Evolutionary conservation across 768 basidiomycete genomes (phyloP).

Genomic region (Tylopilus balloui): DNA sequence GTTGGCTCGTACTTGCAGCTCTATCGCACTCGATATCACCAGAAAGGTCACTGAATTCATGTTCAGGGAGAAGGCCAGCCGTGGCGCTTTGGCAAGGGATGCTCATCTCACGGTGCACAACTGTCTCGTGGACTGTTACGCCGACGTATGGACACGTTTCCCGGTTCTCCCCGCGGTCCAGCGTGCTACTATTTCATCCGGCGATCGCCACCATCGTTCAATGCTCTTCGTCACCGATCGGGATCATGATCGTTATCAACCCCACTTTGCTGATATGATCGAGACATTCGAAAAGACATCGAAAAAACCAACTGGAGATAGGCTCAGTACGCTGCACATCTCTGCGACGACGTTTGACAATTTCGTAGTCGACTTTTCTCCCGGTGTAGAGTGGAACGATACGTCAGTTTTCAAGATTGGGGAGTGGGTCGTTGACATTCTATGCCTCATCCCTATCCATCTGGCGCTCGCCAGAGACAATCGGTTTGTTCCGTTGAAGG

Average conservation of each 20-base stretch:
- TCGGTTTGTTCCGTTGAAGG: conserved; percentile 56
- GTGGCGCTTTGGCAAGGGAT: conserved; percentile 16
- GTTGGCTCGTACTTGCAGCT: conserved; percentile 32
- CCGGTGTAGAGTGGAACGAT: conserved; percentile 16
- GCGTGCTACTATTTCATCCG: conserved; percentile 38
- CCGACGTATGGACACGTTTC: conserved; percentile 57
- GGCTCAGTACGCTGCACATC: conserved; percentile 36
- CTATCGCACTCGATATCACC: conserved; percentile 49
- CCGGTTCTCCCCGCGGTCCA: conserved; percentile 52
- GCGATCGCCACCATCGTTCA: conserved; percentile 28
- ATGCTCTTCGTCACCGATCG: conserved; percentile 43
- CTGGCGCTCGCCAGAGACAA: conserved; percentile 58
- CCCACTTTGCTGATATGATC: conserved; percentile 45
- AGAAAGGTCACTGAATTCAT: conserved; percentile 54
- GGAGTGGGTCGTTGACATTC: conserved; percentile 58
- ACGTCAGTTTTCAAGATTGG: conserved; percentile 42
- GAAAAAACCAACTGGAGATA: conserved; percentile 48
- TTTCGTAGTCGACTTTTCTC: conserved; percentile 16
- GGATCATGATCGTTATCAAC: conserved; percentile 31
- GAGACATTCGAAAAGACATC: conserved; percentile 45
- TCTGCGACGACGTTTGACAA: conserved; percentile 25
- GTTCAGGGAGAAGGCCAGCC: conserved; percentile 43
- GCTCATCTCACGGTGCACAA: conserved; percentile 38
- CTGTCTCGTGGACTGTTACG: conserved; percentile 48
- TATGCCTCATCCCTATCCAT: conserved; percentile 64